Percentiles rank a stretch among this genome's conserved stretches.
Conservation (phyloP, 495 filamentous ascomycete species). For the Delitschia confertaspora region DNA sequence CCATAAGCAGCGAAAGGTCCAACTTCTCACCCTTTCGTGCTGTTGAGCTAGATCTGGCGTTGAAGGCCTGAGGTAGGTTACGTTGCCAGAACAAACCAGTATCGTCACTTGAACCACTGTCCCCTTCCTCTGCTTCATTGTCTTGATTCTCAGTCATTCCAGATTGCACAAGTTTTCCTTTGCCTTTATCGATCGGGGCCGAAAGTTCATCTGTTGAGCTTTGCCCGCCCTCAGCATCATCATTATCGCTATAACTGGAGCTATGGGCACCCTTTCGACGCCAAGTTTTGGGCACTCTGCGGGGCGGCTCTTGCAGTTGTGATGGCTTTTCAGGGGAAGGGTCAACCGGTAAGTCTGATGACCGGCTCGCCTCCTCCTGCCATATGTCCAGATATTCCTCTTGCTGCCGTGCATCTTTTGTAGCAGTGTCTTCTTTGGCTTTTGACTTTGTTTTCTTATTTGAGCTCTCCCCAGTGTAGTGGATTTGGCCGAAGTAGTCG, state of each 20-base stretch:
- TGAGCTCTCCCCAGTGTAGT: too few relatives aligned
- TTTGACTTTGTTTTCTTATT: neutral
- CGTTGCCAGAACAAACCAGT: constrained; percentile 34
- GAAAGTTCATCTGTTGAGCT: constrained; percentile 2
- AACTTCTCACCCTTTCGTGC: constrained; percentile 5
- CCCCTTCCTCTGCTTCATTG: constrained; percentile 8
- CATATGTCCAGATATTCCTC: constrained; percentile 35
- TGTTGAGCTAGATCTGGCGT: constrained; percentile 1
- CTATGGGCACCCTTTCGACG: constrained; percentile 33
- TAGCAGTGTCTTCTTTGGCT: neutral
- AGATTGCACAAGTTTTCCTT: constrained; percentile 8
- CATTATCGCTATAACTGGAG: constrained; percentile 33
- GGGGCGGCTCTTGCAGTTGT: constrained; percentile 28
- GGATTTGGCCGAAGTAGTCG: too few relatives aligned
- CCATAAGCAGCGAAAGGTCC: constrained; percentile 15
- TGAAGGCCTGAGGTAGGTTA: constrained; percentile 29
- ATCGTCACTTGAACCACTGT: constrained; percentile 30
- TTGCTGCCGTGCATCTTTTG: constrained; percentile 4
- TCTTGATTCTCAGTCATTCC: neutral
- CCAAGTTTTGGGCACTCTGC: constrained; percentile 41
- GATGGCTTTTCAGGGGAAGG: constrained; percentile 1
- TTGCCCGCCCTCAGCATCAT: constrained; percentile 7
- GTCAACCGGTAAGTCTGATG: constrained; percentile 20
- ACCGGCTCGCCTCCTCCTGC: constrained; percentile 38
- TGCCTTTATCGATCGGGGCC: constrained; percentile 10